Percentiles rank a stretch among this genome's conserved stretches.
phyloP scores from a whole-genome alignment of 2,329 filamentous ascomycete genomes.

The Thelonectria rubi region DNA sequence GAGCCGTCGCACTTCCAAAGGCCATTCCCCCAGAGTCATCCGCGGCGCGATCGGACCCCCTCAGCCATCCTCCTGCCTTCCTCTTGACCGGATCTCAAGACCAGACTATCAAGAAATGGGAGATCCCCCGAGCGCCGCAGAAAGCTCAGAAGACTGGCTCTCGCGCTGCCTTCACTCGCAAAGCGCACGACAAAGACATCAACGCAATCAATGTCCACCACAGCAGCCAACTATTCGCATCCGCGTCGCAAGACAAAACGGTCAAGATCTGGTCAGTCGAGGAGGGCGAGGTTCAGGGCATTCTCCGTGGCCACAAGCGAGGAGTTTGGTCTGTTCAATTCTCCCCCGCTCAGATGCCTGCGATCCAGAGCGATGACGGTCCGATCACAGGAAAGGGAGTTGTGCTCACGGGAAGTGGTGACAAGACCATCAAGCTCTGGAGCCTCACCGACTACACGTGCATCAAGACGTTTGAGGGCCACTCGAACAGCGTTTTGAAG shows the following conservation, averaged over 20 bases:
- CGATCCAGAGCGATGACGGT: conserved; percentile 75
- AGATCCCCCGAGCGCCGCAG: conserved; percentile 69
- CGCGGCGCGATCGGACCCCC: conserved; percentile 74
- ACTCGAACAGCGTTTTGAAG: conserved; percentile 95
- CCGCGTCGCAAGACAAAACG: conserved; percentile 94
- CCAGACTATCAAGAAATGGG: conserved; percentile 94
- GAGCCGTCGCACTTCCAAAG: conserved; percentile 85
- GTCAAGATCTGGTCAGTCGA: conserved; percentile 96
- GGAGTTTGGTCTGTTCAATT: conserved; percentile 97
- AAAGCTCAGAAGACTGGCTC: conserved; percentile 60
- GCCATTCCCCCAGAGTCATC: conserved; percentile 73
- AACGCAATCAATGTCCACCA: conserved; percentile 89
- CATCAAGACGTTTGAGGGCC: conserved; percentile 92
- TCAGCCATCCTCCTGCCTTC: conserved; percentile 83
- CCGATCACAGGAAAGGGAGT: conserved; percentile 81
- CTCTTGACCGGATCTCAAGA: conserved; percentile 94
- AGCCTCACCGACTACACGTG: conserved; percentile 92
- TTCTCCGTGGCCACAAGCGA: conserved; percentile 89
- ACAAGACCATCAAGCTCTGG: conserved; percentile 97
- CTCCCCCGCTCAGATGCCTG: conserved; percentile 79
- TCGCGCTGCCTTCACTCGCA: conserved; percentile 83
- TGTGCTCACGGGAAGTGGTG: conserved; percentile 89
- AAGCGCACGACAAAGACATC: conserved; percentile 98
- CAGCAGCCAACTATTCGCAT: conserved; percentile 83
- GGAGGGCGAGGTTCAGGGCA: conserved; percentile 89